A percentile compares a stretch with the other conserved stretches of the same genome.
Evolutionary conservation across 23 red algal genomes (phyloP).

Genomic region (Gracilaria vermiculophylla): DNA sequence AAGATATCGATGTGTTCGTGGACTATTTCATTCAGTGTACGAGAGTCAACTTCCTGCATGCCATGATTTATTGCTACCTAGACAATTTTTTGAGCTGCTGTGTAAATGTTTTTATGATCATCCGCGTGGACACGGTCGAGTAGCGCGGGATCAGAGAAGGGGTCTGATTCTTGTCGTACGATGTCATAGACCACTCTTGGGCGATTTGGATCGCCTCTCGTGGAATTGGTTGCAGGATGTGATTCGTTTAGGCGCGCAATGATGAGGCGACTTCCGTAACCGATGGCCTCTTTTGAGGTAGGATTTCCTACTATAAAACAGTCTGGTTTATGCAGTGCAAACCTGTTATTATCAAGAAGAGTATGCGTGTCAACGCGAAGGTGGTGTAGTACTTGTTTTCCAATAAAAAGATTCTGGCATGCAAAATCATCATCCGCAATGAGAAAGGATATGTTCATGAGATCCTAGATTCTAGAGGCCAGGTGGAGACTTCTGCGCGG

Average conservation of each 20-base stretch:
- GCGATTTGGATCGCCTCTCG: not conserved
- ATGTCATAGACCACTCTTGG: slow-evolving; percentile 16
- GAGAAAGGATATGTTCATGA: no score
- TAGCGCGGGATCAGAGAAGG: slow-evolving; percentile 19
- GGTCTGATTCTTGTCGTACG: not conserved
- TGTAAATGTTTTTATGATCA: slow-evolving; percentile 2
- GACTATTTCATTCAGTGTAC: no score
- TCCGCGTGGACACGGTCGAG: slow-evolving; percentile 30
- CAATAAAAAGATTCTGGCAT: slow-evolving; percentile 15
- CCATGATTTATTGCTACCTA: no score
- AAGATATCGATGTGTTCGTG: no score
- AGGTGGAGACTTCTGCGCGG: slow-evolving; percentile 15
- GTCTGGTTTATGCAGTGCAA: slow-evolving; percentile 31
- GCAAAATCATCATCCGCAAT: slow-evolving; percentile 46
- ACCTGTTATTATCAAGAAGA: slow-evolving; percentile 14
- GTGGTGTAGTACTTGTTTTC: slow-evolving; percentile 11
- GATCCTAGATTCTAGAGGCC: not conserved
- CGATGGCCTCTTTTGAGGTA: not conserved
- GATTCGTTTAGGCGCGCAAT: slow-evolving; percentile 1
- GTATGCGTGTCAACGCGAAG: slow-evolving; percentile 37
- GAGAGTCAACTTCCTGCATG: no score
- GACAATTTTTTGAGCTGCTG: no score
- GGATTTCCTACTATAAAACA: slow-evolving; percentile 34
- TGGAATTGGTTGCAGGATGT: not conserved
- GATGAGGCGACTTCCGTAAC: slow-evolving; percentile 4